A percentile compares a stretch with the other conserved stretches of the same genome.
These are phyloP conservation scores for Dothistroma pini DNA, from an alignment of 2,329 filamentous ascomycete species.

Conservation along the genomic window DNA sequence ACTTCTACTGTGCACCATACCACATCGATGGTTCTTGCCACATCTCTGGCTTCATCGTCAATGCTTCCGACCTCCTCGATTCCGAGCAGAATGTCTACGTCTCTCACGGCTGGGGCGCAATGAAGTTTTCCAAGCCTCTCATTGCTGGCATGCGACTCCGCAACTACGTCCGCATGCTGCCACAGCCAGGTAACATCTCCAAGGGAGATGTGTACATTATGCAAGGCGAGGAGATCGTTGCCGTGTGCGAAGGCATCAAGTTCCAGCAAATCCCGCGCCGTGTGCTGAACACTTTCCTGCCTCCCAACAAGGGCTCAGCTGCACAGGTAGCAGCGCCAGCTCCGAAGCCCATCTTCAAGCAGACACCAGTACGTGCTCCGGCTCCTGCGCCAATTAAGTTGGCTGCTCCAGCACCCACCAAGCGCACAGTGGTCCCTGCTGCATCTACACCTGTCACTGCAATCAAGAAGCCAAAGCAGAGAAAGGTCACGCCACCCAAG, in stretches of 20 bases:
- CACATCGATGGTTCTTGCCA: conserved; percentile 58
- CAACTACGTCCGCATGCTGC: conserved; percentile 61
- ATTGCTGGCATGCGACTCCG: conserved; percentile 52
- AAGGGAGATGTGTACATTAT: conserved; percentile 60
- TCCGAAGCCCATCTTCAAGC: conserved; percentile 19
- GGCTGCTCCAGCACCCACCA: conserved; percentile 19
- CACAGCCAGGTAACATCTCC: conserved; percentile 52
- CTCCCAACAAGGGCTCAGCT: conserved; percentile 49
- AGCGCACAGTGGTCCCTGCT: conserved; percentile 25
- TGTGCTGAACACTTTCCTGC: conserved; percentile 63
- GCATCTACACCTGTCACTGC: conserved; percentile 30
- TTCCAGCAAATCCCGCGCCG: conserved; percentile 66
- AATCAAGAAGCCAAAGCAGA: conserved; percentile 50
- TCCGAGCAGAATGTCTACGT: conserved; percentile 59
- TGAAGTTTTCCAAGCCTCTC: conserved; percentile 44
- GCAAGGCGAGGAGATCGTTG: conserved; percentile 56
- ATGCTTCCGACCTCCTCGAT: conserved; percentile 56
- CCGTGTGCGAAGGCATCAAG: conserved; percentile 59
- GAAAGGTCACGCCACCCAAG: conserved; percentile 49
- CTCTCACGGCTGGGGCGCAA: conserved; percentile 59
- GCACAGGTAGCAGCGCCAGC: conserved; percentile 32
- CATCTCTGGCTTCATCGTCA: conserved; percentile 59
- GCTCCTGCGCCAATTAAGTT: conserved; percentile 23
- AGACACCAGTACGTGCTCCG: conserved; percentile 11
- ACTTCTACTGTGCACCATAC: conserved; percentile 57